phyloP scores from a whole-genome alignment of 1,284 basidiomycete genomes.

The Sanguinoderma infundibulare region DNA sequence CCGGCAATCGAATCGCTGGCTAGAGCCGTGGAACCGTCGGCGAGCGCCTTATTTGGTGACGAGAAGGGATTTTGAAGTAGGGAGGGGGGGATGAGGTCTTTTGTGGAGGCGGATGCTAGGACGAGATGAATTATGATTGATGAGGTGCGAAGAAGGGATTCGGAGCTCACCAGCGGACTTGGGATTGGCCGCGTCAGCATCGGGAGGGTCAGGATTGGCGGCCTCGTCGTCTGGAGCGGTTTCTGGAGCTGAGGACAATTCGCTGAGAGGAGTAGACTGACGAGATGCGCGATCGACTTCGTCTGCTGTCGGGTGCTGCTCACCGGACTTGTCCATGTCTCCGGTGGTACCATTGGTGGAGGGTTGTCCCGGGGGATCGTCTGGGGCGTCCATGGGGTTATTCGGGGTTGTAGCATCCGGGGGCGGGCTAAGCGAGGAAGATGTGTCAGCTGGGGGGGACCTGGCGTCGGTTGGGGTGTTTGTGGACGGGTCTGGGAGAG shows the following conservation, averaged over 20 bases:
- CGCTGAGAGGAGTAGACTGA: constrained; percentile 68
- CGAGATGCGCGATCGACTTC: constrained; percentile 45
- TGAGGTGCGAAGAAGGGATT: not conserved
- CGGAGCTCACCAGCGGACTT: constrained; percentile 15
- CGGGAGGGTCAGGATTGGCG: constrained; percentile 38
- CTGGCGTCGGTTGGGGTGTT: constrained; percentile 30
- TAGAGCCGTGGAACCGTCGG: not conserved
- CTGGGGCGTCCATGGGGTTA: constrained; percentile 28
- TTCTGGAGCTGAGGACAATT: constrained; percentile 66
- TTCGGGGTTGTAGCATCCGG: constrained; percentile 35
- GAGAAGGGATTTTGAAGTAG: constrained; percentile 2
- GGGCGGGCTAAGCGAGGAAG: constrained; percentile 37
- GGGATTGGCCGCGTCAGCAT: constrained; percentile 29
- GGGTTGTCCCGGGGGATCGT: constrained; percentile 16
- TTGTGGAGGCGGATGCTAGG: constrained; percentile 4
- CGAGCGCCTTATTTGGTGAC: constrained; percentile 1
- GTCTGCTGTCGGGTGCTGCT: constrained; percentile 19
- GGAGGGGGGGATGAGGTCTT: not conserved
- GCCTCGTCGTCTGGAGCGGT: constrained; percentile 30
- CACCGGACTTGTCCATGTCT: constrained; percentile 10
- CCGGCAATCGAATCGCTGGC: constrained; percentile 1
- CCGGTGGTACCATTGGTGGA: constrained; percentile 2
- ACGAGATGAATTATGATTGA: not conserved
- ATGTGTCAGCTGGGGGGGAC: constrained; percentile 32
- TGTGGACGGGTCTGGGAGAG: constrained; percentile 30